phyloP scores from a whole-genome alignment of 2,329 filamentous ascomycete species.

The Cercospora nicotianae region DNA sequence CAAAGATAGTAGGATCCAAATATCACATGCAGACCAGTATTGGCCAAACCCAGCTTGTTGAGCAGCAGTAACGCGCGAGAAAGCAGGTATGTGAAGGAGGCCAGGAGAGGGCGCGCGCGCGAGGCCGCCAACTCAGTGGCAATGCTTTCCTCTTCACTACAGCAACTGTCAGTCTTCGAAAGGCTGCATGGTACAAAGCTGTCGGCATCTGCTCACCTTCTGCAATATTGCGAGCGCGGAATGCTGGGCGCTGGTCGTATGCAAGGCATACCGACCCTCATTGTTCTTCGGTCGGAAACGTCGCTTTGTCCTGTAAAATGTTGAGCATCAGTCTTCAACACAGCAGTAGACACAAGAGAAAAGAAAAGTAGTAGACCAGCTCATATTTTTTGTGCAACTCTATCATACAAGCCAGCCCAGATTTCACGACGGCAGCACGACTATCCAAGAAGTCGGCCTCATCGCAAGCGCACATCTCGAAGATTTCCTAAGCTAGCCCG shows the following conservation, averaged over 20 bases:
- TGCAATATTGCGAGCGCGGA: background rate
- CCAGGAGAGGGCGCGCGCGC: background rate
- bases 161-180: background rate
- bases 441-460: slow-evolving; percentile 11
- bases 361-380: slow-evolving; percentile 6
- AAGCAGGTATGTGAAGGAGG: background rate
- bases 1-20: background rate
- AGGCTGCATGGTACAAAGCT: background rate
- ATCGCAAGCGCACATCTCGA: slow-evolving; percentile 11
- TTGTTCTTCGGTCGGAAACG: slow-evolving; percentile 1
- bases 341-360: background rate
- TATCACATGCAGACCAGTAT: background rate
- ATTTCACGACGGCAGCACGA: slow-evolving; percentile 6
- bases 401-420: slow-evolving; percentile 19
- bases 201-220: background rate
- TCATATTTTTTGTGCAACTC: slow-evolving; percentile 12
- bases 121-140: background rate
- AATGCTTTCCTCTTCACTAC: background rate
- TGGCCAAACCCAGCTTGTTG: background rate
- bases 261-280: background rate
- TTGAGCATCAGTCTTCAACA: background rate
- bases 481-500: slow-evolving; percentile 10
- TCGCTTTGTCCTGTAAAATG: background rate
- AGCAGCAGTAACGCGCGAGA: background rate
- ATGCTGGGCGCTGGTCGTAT: background rate